Evolutionary conservation across 2,329 filamentous ascomycete genomes (phyloP), one percentile per base, ranked within the genome.

Genomic region (Sporothrix globosa): DNA sequence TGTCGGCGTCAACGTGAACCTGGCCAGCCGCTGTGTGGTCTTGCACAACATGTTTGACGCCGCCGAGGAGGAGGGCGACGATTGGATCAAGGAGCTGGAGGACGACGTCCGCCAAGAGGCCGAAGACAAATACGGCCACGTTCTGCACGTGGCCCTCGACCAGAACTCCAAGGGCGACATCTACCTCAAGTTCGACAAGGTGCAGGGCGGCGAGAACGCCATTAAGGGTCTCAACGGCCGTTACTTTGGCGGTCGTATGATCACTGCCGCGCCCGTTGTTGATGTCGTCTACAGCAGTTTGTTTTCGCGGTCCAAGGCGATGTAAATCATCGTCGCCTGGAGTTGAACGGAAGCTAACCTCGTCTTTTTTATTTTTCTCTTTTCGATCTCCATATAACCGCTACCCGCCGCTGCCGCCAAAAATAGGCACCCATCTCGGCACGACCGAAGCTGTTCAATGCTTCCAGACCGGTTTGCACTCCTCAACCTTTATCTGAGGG

Each of bases 231-330:
- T 99, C 73, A 98, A 99, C 81, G 96, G 96, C 78, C 91, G 96
- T 79, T 97, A 92, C 82, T 99, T 99, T 82, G 96, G 93, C 78
- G 92, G 92, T 77, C 89, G 90, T 78, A 93, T 92, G 85, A 97
- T 99, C 81, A 95, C 92, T 79, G 96, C 95, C 76, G 91, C 93
- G 74, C 96, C 94, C 80, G 93, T 99, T 83, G 95, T 98, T 81
- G 96, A 99, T 82, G 95, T 95, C 78, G 93, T 99, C 83, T 99
- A 98, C 89, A 96, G 92, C 88, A 96, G 92, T 86, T 88, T 97
- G 82, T 97, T 96, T 85, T 92, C 91, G 81, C 90, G 92, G 80
- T 92, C 91, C 76, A 91, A 91, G 82, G 91, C 91, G 80, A 92
- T 93, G 77, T 94, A 83, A 60, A 44, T 1, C 41, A 44, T 44